Conservation (phyloP, 768 basidiomycete species). For the Lactifluus pinguis region DNA sequence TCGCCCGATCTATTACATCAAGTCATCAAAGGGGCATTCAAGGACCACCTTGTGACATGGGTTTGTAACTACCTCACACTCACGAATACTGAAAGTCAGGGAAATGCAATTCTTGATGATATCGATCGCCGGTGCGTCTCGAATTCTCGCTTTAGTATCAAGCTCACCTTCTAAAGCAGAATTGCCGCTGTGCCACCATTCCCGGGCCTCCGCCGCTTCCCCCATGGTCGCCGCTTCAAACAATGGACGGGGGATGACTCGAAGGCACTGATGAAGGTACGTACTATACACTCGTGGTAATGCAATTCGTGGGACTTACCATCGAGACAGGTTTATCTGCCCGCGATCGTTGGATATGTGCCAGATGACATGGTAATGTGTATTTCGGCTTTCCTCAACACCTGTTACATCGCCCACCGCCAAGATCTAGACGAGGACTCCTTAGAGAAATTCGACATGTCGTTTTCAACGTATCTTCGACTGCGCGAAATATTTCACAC, state of each 20-base stretch:
- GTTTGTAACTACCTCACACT: not conserved
- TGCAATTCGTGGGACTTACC: too few relatives aligned
- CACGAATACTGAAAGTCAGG: not conserved
- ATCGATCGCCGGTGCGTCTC: not conserved
- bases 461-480: too few relatives aligned
- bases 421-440: too few relatives aligned
- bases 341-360: too few relatives aligned
- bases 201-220: too few relatives aligned
- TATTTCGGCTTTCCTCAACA: too few relatives aligned
- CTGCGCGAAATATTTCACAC: too few relatives aligned
- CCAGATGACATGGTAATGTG: too few relatives aligned
- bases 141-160: not conserved
- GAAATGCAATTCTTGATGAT: not conserved
- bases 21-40: not conserved
- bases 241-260: not conserved
- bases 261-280: not conserved
- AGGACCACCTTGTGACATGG: not conserved
- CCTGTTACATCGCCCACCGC: too few relatives aligned
- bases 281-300: not conserved
- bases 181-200: too few relatives aligned
- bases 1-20: not conserved
- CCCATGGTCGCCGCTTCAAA: not conserved
- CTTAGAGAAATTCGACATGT: too few relatives aligned
- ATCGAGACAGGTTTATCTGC: too few relatives aligned
- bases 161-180: not conserved